Percentiles rank a stretch among this genome's conserved stretches.
These are phyloP conservation scores for Coprinopsis marcescibilis DNA, from an alignment of 768 basidiomycete species.

Conservation along the genomic window DNA sequence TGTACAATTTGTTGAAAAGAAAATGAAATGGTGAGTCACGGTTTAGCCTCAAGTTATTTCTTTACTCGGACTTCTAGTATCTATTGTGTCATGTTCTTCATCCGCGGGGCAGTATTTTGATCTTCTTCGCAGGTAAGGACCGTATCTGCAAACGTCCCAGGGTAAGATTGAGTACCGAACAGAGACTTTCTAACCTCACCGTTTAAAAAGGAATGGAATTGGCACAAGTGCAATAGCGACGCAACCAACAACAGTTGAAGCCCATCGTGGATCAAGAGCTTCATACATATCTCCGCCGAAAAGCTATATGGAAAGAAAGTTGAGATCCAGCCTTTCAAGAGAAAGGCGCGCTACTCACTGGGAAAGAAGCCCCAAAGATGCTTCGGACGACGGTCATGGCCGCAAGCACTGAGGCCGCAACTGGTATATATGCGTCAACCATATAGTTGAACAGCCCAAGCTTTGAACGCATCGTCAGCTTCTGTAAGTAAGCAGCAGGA, in stretches of 20 bases:
- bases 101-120: slow-evolving; percentile 36
- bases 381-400: slow-evolving; percentile 48
- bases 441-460: slow-evolving; percentile 54
- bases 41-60: background rate
- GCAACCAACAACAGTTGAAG: slow-evolving; percentile 51
- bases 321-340: slow-evolving; percentile 1
- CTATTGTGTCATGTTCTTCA: too few species aligned
- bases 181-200: slow-evolving; percentile 18
- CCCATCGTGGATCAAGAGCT: slow-evolving; percentile 47
- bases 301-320: slow-evolving; percentile 27
- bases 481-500: background rate
- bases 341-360: slow-evolving; percentile 23
- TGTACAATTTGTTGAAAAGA: too few species aligned
- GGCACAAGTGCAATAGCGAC: slow-evolving; percentile 48
- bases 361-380: slow-evolving; percentile 47
- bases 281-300: slow-evolving; percentile 54
- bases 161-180: background rate
- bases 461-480: slow-evolving; percentile 21
- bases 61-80: too few species aligned
- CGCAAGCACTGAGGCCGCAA: slow-evolving; percentile 54
- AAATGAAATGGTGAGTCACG: too few species aligned
- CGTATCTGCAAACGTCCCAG: slow-evolving; percentile 28
- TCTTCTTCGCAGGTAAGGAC: slow-evolving; percentile 34
- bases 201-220: slow-evolving; percentile 42
- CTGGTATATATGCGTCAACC: slow-evolving; percentile 51